phyloP scores from a whole-genome alignment of 2,329 filamentous ascomycete species.

The Penicillium sp. region DNA sequence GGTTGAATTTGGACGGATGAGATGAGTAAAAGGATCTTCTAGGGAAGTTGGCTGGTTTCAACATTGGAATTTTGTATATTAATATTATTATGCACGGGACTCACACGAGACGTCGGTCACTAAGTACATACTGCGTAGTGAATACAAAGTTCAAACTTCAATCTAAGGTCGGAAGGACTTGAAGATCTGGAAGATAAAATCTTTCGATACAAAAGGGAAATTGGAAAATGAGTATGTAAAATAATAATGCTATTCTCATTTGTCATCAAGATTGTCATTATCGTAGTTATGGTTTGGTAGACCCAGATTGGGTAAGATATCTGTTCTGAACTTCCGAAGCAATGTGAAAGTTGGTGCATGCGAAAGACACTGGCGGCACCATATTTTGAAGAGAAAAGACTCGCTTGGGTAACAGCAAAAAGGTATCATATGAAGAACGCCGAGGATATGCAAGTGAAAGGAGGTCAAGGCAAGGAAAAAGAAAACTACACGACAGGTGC shows the following conservation, averaged over 20 bases:
- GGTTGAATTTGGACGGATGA: too few species aligned
- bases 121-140: too few species aligned
- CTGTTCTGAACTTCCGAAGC: slow-evolving; percentile 1
- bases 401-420: slow-evolving; percentile 10
- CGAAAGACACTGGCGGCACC: slow-evolving; percentile 3
- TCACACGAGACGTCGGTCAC: slow-evolving; percentile 6
- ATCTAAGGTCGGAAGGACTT: neutral
- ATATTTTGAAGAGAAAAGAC: neutral
- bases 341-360: neutral
- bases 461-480: slow-evolving; percentile 9
- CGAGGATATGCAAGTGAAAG: slow-evolving; percentile 18
- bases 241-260: neutral
- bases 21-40: too few species aligned
- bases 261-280: slow-evolving; percentile 17
- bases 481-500: slow-evolving; percentile 24
- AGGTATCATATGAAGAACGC: slow-evolving; percentile 26
- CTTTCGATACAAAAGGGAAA: neutral
- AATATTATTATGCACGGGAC: too few species aligned
- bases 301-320: slow-evolving; percentile 1
- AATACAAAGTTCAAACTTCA: too few species aligned
- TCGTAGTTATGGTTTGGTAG: slow-evolving; percentile 9
- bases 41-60: too few species aligned
- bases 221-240: neutral
- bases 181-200: neutral
- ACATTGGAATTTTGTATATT: too few species aligned